A percentile compares a stretch with the other conserved stretches of the same genome.
Conservation (phyloP, 139 green algal genomes). For the Coelastrella sp. region DNA sequence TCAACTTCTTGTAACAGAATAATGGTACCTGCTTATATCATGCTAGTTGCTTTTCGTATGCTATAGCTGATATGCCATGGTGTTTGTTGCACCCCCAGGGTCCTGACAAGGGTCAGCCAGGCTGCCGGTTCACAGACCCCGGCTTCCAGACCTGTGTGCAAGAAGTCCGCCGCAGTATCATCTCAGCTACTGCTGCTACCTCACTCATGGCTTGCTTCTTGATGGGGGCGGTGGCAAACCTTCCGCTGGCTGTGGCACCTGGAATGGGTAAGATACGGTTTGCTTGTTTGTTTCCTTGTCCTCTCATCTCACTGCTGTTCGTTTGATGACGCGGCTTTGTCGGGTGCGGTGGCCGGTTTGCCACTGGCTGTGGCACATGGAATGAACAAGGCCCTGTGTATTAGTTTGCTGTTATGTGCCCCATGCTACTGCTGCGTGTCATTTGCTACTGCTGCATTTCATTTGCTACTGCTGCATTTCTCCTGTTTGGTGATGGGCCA, state of each 20-base stretch:
- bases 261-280: slow-evolving; percentile 49
- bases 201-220: slow-evolving; percentile 78
- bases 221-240: slow-evolving; percentile 81
- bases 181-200: slow-evolving; percentile 80
- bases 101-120: slow-evolving; percentile 17
- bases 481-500: too few species aligned
- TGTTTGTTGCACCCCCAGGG: not conserved
- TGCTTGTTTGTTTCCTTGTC: too few species aligned
- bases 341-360: too few species aligned
- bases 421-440: not conserved
- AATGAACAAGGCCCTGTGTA: slow-evolving; percentile 29
- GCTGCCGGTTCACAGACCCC: slow-evolving; percentile 47
- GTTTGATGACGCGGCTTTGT: too few species aligned
- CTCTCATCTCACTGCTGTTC: not conserved
- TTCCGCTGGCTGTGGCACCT: slow-evolving; percentile 75
- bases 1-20: too few species aligned
- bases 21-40: too few species aligned
- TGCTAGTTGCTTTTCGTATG: too few species aligned
- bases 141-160: slow-evolving; percentile 59
- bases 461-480: too few species aligned
- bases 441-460: too few species aligned
- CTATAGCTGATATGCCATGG: not conserved
- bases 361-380: slow-evolving; percentile 51
- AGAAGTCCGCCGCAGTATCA: slow-evolving; percentile 57
- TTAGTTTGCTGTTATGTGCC: not conserved